Evolutionary conservation across 257 asterid genomes (phyloP), one percentile per base, ranked within the genome.

Genomic region (Solanum tarijense): DNA sequence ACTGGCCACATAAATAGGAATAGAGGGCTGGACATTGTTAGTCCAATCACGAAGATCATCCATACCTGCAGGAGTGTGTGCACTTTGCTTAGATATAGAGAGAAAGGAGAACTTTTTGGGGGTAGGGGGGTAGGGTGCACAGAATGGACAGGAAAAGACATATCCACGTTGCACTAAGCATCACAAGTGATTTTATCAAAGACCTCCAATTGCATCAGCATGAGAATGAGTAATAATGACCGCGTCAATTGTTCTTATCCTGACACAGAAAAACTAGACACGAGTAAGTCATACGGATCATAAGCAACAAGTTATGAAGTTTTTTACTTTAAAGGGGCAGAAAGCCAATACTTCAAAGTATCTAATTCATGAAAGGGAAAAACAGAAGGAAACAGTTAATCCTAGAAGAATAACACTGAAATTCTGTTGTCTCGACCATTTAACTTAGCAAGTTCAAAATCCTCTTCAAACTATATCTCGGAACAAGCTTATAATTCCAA

Each of bases 181-280:
- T 82, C 86, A 82, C 29, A 20, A 29, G 71, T 29, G 43, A 82
- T 82, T 27, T 81, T 10, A 82, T 87, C 89, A 93, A 94, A 93
- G 95, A 97, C 99, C 99, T 97, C 99, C 99, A 89, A 95, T 97
- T 89, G 99, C 99, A 95, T 97, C 99, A 93, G 99, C 99, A 95
- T 97, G 99, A 91, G 99, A 97, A 94, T 97, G 99, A 90, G 99
- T 97, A 89, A 97, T 94, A 89, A 97, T 89, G 92, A 97, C 99
- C 88, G 98, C 99, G 91, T 97, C 98, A 91, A 97, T 88, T 88
- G 92, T 91, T 94, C 99, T 93, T 93, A 97, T 92, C 98, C 99
- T 97, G 99, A 90, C 91, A 94, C 92, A 94, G 91, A 92, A 83
- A 65, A 90, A 92, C 91, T 83, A 60, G 93, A 91, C 94, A 94